Base-by-base conservation (phyloP, 441 rosid species). In the Pelargonium cotyledonis region DNA sequence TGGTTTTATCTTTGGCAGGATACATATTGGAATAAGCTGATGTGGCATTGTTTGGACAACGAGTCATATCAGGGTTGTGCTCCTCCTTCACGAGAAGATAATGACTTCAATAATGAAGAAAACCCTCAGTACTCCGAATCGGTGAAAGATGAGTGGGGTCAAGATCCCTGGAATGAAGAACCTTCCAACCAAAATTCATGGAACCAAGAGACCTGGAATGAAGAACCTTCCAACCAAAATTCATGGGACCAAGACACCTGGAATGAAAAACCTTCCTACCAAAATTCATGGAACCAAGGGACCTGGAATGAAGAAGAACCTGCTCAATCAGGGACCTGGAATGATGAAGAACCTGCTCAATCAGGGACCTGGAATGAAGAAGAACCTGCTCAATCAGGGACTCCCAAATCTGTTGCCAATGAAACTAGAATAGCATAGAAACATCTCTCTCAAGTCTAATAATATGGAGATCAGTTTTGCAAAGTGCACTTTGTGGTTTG, bases 11-110 rank as follows among this genome's bases (percentile, higher is more conserved):
- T 60, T 60, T 10, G 10, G 72, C 80, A 80, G 86, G 86, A 83
- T 23, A 71, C 69, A 53, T 67, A 72, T 19, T 83, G 84, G 86
- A 76, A 80, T 43, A 80, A 78, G 72, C 86, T 83, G 14, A 46
- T 80, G 49, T 47, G 78, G 82, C 64, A 73, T 77, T 80, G 86
- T 63, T 49, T 65, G 1, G 81, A 78, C 53, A 78, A 80, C 21
- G 65, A 64, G 61, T 83, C 84, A 6, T 80, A 78, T 68, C 78
- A 68, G 63, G 84, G 82, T 76, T 80, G 82, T 58, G 67, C 78
- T 26, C 77, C 71, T 14, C 86, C 82, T 0, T 6, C 16, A 51
- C 58, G 58, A 51, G 58, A 14, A 8, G 6, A 15, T 6, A 14
- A n/a, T 51, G 58, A 51, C 53, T 4, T 47, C 15, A 47, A 4